These are phyloP conservation scores for Aspergillus flavus DNA, from an alignment of 2,329 filamentous ascomycete genomes.

Conservation along the genomic window DNA sequence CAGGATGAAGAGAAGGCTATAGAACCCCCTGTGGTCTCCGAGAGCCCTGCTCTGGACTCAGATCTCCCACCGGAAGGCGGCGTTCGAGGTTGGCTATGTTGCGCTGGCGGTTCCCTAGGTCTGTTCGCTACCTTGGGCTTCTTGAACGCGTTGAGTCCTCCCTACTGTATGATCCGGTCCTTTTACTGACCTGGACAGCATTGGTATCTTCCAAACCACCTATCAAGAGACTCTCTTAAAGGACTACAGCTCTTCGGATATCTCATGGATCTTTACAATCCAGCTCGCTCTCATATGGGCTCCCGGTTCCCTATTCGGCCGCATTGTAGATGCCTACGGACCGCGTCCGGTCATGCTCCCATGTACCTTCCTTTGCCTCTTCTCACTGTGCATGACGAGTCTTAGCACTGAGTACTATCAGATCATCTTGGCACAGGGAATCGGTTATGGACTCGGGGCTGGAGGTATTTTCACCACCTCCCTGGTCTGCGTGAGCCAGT, in stretches of 20 bases:
- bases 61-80: constrained; percentile 35
- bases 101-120: constrained; percentile 32
- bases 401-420: constrained; percentile 19
- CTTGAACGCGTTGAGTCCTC: constrained; percentile 12
- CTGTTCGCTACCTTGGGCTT: constrained; percentile 35
- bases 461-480: constrained; percentile 18
- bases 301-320: constrained; percentile 23
- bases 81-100: constrained; percentile 35
- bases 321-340: constrained; percentile 15
- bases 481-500: constrained; percentile 22
- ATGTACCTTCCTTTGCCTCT: constrained; percentile 11
- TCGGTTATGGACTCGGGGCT: constrained; percentile 19
- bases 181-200: neutral
- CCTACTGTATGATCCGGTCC: too few species aligned
- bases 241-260: constrained; percentile 37
- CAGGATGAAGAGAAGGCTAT: too few species aligned
- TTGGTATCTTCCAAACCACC: neutral
- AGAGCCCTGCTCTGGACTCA: too few species aligned
- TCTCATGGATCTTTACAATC: constrained; percentile 50
- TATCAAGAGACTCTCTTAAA: neutral
- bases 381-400: constrained; percentile 19
- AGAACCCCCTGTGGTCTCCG: too few species aligned
- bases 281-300: constrained; percentile 46
- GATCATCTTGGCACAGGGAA: constrained; percentile 21
- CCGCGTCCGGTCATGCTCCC: constrained; percentile 12